Percentiles rank a stretch among this genome's conserved stretches.
Conservation (phyloP, 1,139 yeast genomes). For the Suhomyces atakaporum region DNA sequence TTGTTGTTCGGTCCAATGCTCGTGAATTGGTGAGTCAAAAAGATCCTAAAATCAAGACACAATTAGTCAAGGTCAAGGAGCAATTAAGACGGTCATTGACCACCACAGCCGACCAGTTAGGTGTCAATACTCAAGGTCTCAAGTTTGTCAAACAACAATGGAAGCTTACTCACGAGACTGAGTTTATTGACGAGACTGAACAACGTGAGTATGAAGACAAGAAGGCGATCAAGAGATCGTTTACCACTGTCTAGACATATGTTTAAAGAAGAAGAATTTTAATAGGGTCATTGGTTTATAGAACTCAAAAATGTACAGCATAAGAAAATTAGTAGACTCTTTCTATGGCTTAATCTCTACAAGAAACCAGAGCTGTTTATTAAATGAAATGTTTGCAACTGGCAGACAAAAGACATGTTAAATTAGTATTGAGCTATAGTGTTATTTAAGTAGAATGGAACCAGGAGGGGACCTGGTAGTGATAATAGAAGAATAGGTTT, state of each 20-base stretch:
- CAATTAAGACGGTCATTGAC: constrained; percentile 58
- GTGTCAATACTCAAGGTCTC: constrained; percentile 87
- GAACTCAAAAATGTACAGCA: too few relatives aligned
- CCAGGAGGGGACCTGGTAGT: too few relatives aligned
- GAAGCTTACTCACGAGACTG: constrained; percentile 72
- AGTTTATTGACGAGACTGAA: constrained; percentile 72
- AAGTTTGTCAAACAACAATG: constrained; percentile 74
- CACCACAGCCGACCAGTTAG: constrained; percentile 59
- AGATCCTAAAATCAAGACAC: constrained; percentile 61
- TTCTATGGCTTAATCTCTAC: too few relatives aligned
- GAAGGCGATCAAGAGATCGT: constrained; percentile 68
- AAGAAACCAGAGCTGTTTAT: too few relatives aligned
- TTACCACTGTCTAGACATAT: constrained; percentile 34
- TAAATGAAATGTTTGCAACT: too few relatives aligned
- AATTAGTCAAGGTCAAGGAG: constrained; percentile 57
- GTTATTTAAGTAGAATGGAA: too few relatives aligned
- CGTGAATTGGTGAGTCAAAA: constrained; percentile 70
- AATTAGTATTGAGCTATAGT: too few relatives aligned
- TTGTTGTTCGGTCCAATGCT: constrained; percentile 71
- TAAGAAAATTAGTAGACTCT: too few relatives aligned
- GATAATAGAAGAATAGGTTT: too few relatives aligned
- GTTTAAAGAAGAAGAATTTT: not conserved
- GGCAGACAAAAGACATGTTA: too few relatives aligned
- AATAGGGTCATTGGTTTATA: not conserved
- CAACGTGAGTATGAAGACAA: constrained; percentile 57